phyloP scores from a whole-genome alignment of 1,284 basidiomycete species.

The Apiotrichum montevideense region DNA sequence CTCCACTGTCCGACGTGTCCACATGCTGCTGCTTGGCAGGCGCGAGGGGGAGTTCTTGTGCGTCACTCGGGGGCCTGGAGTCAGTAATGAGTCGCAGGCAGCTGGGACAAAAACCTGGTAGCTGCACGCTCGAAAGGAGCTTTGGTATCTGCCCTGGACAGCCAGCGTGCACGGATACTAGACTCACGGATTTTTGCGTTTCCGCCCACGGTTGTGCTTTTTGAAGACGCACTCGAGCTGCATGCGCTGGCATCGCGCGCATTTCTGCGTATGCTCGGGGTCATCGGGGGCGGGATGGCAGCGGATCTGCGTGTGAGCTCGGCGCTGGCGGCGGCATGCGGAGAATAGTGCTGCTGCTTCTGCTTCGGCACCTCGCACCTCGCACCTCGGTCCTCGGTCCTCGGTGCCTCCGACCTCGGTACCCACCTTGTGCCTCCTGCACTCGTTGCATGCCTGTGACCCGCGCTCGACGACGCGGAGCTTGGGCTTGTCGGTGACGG shows the following conservation, averaged over 20 bases:
- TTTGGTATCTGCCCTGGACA: background rate
- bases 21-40: slow-evolving; percentile 9
- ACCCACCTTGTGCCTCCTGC: slow-evolving; percentile 29
- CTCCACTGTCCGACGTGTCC: background rate
- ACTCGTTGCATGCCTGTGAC: slow-evolving; percentile 31
- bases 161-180: background rate
- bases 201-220: slow-evolving; percentile 32
- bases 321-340: background rate
- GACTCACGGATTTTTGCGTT: slow-evolving; percentile 29
- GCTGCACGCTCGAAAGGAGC: background rate
- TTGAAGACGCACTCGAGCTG: slow-evolving; percentile 28
- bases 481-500: slow-evolving; percentile 17
- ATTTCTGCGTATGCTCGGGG: slow-evolving; percentile 27
- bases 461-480: slow-evolving; percentile 28
- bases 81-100: background rate
- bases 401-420: background rate
- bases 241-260: slow-evolving; percentile 28
- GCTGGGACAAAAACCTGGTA: background rate
- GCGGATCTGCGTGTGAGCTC: slow-evolving; percentile 22
- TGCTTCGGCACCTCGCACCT: too few relatives aligned
- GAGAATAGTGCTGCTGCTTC: too few relatives aligned
- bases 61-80: slow-evolving; percentile 1
- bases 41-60: slow-evolving; percentile 4
- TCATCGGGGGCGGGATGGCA: slow-evolving; percentile 31
- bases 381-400: too few relatives aligned